Percentiles rank a stretch among this genome's conserved stretches.
phyloP scores from a whole-genome alignment of 1,284 basidiomycete genomes.

The Somion occarium region DNA sequence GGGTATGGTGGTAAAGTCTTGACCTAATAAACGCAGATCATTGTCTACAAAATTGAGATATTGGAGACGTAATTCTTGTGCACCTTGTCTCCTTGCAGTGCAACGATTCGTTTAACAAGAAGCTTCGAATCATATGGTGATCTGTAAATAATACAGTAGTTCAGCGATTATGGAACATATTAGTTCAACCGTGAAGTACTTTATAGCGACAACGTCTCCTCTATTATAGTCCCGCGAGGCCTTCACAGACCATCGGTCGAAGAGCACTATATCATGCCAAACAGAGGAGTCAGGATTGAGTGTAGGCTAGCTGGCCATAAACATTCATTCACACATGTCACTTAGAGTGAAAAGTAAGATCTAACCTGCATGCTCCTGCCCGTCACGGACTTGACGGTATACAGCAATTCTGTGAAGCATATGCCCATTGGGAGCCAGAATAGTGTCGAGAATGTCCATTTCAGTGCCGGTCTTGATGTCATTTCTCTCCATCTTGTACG shows the following conservation, averaged over 20 bases:
- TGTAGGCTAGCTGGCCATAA: slow-evolving; percentile 64
- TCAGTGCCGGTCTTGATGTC: slow-evolving; percentile 13
- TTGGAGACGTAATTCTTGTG: background rate
- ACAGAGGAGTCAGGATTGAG: slow-evolving; percentile 66
- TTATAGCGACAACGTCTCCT: slow-evolving; percentile 64
- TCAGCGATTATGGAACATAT: background rate
- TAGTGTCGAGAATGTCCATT: slow-evolving; percentile 27
- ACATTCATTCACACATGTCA: slow-evolving; percentile 22
- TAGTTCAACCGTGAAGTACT: slow-evolving; percentile 30
- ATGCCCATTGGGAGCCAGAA: slow-evolving; percentile 57
- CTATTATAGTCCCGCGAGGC: slow-evolving; percentile 34
- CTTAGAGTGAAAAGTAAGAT: background rate
- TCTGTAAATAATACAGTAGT: slow-evolving; percentile 29
- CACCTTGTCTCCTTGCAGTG: slow-evolving; percentile 54
- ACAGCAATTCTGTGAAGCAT: slow-evolving; percentile 47
- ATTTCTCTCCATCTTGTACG: slow-evolving; percentile 15
- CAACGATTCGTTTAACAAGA: slow-evolving; percentile 66
- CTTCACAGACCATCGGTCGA: slow-evolving; percentile 47
- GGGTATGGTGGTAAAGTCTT: slow-evolving; percentile 70
- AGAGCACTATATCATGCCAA: slow-evolving; percentile 59
- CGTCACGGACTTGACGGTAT: slow-evolving; percentile 48
- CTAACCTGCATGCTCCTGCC: slow-evolving; percentile 76
- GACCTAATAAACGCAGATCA: slow-evolving; percentile 28
- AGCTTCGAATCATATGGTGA: slow-evolving; percentile 55
- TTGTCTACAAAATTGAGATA: slow-evolving; percentile 11